Conservation (phyloP, 768 basidiomycete genomes). For the Pilatotrama ljubarskyi region DNA sequence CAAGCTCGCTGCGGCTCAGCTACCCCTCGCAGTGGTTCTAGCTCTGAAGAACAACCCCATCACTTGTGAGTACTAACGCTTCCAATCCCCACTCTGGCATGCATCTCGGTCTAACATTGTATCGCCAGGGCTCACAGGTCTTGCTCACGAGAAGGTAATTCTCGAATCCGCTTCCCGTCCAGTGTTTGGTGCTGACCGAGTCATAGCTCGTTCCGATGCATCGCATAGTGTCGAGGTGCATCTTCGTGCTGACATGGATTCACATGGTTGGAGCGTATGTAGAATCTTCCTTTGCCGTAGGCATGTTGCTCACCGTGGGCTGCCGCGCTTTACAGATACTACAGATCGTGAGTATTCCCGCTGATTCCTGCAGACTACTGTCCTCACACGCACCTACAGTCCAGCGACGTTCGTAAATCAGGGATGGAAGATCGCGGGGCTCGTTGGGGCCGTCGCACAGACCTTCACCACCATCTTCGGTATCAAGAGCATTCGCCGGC, state of each 20-base stretch:
- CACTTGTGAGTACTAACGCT: constrained; percentile 32
- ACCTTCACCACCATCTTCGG: constrained; percentile 41
- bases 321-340: constrained; percentile 2
- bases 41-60: constrained; percentile 56
- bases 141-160: constrained; percentile 49
- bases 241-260: constrained; percentile 47
- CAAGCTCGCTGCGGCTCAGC: constrained; percentile 44
- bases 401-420: background rate
- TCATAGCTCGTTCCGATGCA: constrained; percentile 43
- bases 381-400: background rate
- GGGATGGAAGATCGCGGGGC: constrained; percentile 24
- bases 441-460: constrained; percentile 31
- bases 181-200: background rate
- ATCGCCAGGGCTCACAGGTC: constrained; percentile 47
- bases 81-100: too few species aligned
- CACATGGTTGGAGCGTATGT: constrained; percentile 37
- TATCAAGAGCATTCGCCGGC: constrained; percentile 39
- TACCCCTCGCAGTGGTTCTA: constrained; percentile 51
- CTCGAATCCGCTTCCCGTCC: background rate
- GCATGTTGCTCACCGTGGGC: background rate
- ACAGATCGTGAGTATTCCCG: background rate
- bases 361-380: background rate
- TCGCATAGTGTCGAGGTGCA: constrained; percentile 43
- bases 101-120: background rate
- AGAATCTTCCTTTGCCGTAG: background rate